These are phyloP conservation scores for Hysterangium stoloniferum DNA, from an alignment of 768 basidiomycete genomes.

Conservation along the genomic window DNA sequence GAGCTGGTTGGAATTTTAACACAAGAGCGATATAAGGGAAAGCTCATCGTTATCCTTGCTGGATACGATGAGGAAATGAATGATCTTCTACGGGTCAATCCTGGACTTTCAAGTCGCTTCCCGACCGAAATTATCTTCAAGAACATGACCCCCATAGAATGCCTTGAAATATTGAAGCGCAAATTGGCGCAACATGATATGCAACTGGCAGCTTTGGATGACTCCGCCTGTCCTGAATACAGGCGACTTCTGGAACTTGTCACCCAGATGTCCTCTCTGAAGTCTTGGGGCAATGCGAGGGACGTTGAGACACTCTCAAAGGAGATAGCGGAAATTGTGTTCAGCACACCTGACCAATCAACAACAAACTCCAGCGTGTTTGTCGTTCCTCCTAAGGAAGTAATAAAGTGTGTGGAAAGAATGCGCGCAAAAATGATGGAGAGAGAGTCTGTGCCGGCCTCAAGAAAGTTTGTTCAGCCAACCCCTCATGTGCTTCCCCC, in stretches of 20 bases:
- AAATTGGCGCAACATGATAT: constrained; percentile 41
- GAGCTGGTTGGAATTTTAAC: constrained; percentile 61
- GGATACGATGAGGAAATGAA: constrained; percentile 69
- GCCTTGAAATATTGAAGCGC: constrained; percentile 40
- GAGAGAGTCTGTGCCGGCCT: constrained; percentile 3
- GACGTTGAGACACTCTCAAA: constrained; percentile 51
- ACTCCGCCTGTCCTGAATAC: constrained; percentile 24
- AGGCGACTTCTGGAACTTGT: constrained; percentile 32
- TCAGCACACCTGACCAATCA: constrained; percentile 17
- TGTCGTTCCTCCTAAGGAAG: constrained; percentile 20
- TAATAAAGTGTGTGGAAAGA: constrained; percentile 19
- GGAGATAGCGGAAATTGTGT: constrained; percentile 36
- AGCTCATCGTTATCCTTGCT: constrained; percentile 59
- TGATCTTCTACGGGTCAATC: constrained; percentile 46
- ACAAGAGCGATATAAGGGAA: constrained; percentile 45
- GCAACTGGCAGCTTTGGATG: constrained; percentile 28
- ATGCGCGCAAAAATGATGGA: constrained; percentile 15
- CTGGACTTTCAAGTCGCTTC: constrained; percentile 61
- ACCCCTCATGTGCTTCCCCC: background rate
- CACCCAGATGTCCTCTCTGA: constrained; percentile 33
- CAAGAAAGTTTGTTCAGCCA: background rate
- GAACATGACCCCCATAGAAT: constrained; percentile 42
- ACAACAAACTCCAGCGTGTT: constrained; percentile 10
- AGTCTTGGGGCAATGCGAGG: constrained; percentile 64
- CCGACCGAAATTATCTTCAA: constrained; percentile 49